These are phyloP conservation scores for Pseudomicrostroma phylloplanum DNA, from an alignment of 1,284 basidiomycete genomes.

Conservation along the genomic window DNA sequence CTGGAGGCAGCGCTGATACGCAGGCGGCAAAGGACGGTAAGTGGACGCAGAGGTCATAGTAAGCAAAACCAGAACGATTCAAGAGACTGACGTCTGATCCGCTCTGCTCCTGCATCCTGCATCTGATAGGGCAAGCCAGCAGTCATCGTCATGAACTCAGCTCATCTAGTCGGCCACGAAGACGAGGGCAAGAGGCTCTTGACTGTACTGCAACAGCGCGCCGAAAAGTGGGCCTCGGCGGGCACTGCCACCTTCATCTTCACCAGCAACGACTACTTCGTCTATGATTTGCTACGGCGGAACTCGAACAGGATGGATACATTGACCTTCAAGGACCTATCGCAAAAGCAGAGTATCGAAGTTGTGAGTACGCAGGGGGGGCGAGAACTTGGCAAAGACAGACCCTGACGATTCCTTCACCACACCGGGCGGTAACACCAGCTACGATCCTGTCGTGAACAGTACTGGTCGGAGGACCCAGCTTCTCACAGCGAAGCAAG, in stretches of 20 bases:
- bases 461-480: conserved; percentile 38
- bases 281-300: conserved; percentile 38
- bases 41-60: too few species aligned
- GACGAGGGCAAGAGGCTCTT: conserved; percentile 34
- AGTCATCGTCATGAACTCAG: conserved; percentile 44
- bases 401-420: background rate
- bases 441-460: conserved; percentile 23
- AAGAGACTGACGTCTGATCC: too few species aligned
- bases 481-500: conserved; percentile 21
- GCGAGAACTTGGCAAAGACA: background rate
- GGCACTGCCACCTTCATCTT: conserved; percentile 42
- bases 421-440: background rate
- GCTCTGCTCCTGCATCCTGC: too few species aligned
- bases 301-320: conserved; percentile 44
- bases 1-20: conserved; percentile 39
- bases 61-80: too few species aligned
- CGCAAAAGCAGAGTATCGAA: conserved; percentile 32
- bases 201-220: conserved; percentile 42
- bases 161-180: conserved; percentile 37
- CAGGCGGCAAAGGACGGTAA: conserved; percentile 20
- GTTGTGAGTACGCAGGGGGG: conserved; percentile 20
- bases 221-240: conserved; percentile 41
- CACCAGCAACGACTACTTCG: conserved; percentile 39
- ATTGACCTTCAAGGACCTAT: conserved; percentile 38
- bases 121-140: conserved; percentile 25